phyloP scores from a whole-genome alignment of 768 basidiomycete species.

The Leccinum disarticulatum region DNA sequence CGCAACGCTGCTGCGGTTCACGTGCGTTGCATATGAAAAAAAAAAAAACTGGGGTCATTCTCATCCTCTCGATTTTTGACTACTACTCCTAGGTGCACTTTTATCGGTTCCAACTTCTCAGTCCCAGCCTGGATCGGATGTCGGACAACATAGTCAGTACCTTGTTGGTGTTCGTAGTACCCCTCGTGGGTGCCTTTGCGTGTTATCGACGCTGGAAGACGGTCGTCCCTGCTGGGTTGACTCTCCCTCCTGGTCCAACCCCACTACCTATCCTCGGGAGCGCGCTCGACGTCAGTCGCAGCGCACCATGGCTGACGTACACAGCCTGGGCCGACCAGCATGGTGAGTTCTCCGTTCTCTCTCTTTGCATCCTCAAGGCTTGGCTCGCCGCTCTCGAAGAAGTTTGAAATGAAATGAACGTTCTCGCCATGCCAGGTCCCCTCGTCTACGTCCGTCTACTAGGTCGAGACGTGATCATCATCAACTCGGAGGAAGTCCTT shows the following conservation, averaged over 20 bases:
- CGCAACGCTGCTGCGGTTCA: no score
- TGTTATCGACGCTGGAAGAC: background rate
- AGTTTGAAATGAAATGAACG: background rate
- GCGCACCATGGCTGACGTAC: slow-evolving; percentile 15
- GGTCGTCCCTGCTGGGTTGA: background rate
- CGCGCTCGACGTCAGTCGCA: slow-evolving; percentile 7
- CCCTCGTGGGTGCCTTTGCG: background rate
- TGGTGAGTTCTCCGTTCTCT: slow-evolving; percentile 3
- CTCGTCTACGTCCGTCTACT: slow-evolving; percentile 3
- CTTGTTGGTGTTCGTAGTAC: background rate
- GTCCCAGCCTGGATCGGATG: background rate
- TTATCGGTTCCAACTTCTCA: background rate
- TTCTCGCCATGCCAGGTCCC: background rate
- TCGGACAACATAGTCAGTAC: background rate
- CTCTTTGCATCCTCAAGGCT: no score
- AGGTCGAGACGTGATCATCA: slow-evolving; percentile 8
- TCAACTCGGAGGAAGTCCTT: slow-evolving; percentile 14
- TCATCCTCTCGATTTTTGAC: no score
- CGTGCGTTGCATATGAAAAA: no score
- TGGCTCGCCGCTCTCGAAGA: background rate
- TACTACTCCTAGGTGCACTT: no score
- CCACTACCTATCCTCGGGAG: slow-evolving; percentile 14
- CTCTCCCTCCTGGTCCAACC: slow-evolving; percentile 15
- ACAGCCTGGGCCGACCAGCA: slow-evolving; percentile 12
- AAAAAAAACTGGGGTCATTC: no score